Evolutionary conservation across 2,329 filamentous ascomycete genomes (phyloP).

Genomic region (Phialophora chinensis): DNA sequence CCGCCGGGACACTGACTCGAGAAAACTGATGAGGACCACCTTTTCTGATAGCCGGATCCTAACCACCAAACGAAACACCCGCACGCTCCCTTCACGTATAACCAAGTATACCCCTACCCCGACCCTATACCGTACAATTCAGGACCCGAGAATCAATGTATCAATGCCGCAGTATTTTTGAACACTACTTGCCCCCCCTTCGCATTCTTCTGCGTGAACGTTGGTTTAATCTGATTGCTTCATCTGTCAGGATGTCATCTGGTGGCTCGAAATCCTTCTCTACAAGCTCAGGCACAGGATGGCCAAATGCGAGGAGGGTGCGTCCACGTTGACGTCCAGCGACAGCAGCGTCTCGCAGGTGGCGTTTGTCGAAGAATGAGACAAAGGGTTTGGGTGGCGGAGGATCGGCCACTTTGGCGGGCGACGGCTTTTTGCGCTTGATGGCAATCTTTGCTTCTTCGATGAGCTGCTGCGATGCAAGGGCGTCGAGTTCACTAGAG

Average conservation of each 20-base stretch:
- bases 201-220: conserved; percentile 39
- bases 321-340: conserved; percentile 72
- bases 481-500: conserved; percentile 72
- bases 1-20: neutral
- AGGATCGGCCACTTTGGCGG: conserved; percentile 30
- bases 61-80: neutral
- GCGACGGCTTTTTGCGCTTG: conserved; percentile 33
- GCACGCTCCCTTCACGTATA: neutral
- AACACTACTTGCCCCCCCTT: conserved; percentile 31
- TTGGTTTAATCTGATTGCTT: conserved; percentile 50
- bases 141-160: conserved; percentile 2
- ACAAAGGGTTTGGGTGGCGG: conserved; percentile 68
- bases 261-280: conserved; percentile 78
- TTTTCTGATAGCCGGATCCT: neutral
- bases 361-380: conserved; percentile 84
- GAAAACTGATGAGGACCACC: neutral
- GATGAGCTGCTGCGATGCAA: conserved; percentile 74
- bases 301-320: conserved; percentile 79
- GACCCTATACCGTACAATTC: conserved; percentile 19
- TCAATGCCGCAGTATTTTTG: neutral
- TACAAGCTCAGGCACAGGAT: conserved; percentile 73
- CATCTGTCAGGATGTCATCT: conserved; percentile 58
- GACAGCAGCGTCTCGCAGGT: conserved; percentile 80
- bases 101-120: neutral
- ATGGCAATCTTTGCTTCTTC: conserved; percentile 68